A percentile compares a stretch with the other conserved stretches of the same genome.
phyloP scores from a whole-genome alignment of 345 rosid species.

The Gossypium thurberi region DNA sequence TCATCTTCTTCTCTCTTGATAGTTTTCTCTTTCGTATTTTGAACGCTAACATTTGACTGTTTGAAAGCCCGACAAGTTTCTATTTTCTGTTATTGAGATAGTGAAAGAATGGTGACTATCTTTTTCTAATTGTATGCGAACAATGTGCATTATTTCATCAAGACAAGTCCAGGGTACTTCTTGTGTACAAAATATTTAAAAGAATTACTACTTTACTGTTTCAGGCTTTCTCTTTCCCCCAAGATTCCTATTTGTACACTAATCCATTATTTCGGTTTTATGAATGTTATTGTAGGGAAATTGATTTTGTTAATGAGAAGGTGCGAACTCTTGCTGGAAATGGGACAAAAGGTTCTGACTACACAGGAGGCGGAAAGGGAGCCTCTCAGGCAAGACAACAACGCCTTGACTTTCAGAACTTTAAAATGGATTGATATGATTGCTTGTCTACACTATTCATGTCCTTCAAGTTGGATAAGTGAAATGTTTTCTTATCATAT shows the following conservation, averaged over 20 bases:
- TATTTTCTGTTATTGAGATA: background rate
- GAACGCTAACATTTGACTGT: background rate
- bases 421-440: constrained; percentile 14
- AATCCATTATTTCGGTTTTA: background rate
- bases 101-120: background rate
- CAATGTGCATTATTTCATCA: background rate
- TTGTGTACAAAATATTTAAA: background rate
- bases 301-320: constrained; percentile 75
- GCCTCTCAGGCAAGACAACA: constrained; percentile 52
- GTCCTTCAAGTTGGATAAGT: constrained; percentile 3
- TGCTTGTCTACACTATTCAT: background rate
- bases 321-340: constrained; percentile 88
- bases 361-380: constrained; percentile 74
- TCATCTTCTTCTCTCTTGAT: too few relatives aligned
- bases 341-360: constrained; percentile 91
- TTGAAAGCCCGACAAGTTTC: constrained; percentile 1
- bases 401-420: background rate
- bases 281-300: constrained; percentile 46
- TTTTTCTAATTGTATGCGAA: background rate
- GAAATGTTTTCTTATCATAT: constrained; percentile 1
- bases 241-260: background rate
- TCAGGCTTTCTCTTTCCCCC: background rate
- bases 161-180: background rate
- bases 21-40: too few relatives aligned
- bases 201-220: background rate